These are phyloP conservation scores for Linnemannia schmuckeri DNA, from an alignment of 192 early-diverging fungal species.

Conservation along the genomic window DNA sequence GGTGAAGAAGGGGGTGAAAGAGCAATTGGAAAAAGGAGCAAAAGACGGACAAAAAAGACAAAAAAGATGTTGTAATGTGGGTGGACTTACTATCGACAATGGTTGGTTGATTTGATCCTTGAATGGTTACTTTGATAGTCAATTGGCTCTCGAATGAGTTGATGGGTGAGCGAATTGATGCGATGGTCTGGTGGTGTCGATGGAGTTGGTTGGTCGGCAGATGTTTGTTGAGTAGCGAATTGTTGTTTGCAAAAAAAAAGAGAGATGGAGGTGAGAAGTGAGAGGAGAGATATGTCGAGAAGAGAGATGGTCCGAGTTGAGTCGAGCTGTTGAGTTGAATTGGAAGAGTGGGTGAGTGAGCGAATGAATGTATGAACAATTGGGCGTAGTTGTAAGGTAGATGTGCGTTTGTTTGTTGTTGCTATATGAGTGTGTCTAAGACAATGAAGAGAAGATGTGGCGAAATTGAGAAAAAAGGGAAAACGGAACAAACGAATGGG, in stretches of 20 bases:
- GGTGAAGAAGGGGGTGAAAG: neutral
- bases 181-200: neutral
- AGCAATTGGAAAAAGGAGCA: no score
- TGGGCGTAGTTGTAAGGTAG: neutral
- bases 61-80: constrained; percentile 1
- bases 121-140: neutral
- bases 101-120: neutral
- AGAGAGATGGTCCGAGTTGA: neutral
- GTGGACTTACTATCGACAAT: neutral
- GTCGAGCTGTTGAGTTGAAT: neutral
- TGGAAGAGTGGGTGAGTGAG: neutral
- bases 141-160: neutral
- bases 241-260: neutral
- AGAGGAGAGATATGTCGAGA: no score
- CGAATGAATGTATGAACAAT: neutral
- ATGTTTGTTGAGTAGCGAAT: neutral
- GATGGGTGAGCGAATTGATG: constrained; percentile 6
- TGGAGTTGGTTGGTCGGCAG: neutral
- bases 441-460: constrained; percentile 9
- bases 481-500: neutral
- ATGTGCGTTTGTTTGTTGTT: neutral
- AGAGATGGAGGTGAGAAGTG: neutral
- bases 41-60: neutral
- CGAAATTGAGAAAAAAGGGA: neutral
- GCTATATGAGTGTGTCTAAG: neutral